Evolutionary conservation across 2,329 filamentous ascomycete species (phyloP), one percentile per base, ranked within the genome.

Genomic region (Neocucurbitaria cava): DNA sequence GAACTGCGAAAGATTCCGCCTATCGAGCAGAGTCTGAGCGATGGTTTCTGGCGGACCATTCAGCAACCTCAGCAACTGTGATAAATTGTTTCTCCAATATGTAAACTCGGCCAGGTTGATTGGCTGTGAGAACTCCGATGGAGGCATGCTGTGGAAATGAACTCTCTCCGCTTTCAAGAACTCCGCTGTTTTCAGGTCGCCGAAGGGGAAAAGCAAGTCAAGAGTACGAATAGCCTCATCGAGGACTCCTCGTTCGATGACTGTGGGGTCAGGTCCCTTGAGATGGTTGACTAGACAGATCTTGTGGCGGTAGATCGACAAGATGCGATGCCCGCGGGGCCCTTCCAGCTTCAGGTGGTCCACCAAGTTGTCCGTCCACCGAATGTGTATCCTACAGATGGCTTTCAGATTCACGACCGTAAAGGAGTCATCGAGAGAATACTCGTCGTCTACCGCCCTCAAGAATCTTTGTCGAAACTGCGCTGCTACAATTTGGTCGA

Each of bases 171-270:
- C 36, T 35, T 53, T 17, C 24, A 59, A 36, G 20, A 61, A 54
- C 8, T 18, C 42, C 33, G 41, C 46, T n/a, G 59, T 59, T 35
- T 54, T 46, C 2, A 30, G 24, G 21, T 57, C 59, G 35, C 52
- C 53, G 17, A 58, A 42, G 6, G 59, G 59, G 26, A 62, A 62
- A 4, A 62, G 56, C n/a, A 62, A 47, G n/a, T 59, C 50, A 17
- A 62, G 53, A 15, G 53, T 59, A 11, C 42, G 42, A 15, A 62
- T 35, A 26, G 59, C 44, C 38, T 62, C 59, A 17, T 55, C 36
- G 15, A 62, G 26, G n/a, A 59, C 23, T 2, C 43, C 50, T 6
- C n/a, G 11, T 21, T 21, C 35, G n/a, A 62, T 52, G 3, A 52
- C 36, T 13, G 49, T 42, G 10, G 46, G 15, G 3, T 54, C 26